Conservation (phyloP, 129 eudicot species). For the Smallanthus sonchifolius region DNA sequence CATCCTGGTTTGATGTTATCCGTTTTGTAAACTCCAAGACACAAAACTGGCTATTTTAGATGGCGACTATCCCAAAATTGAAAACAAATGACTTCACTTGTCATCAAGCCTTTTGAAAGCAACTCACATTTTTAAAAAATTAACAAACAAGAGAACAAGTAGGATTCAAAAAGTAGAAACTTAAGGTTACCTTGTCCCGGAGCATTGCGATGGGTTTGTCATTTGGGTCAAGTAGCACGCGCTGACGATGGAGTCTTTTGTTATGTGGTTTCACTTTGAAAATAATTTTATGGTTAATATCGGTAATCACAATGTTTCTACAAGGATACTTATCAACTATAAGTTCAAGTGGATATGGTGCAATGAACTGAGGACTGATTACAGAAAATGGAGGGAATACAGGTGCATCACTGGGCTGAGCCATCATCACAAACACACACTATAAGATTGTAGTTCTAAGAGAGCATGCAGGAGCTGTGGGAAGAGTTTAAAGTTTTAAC, state of each 20-base stretch:
- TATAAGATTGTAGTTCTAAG: background rate
- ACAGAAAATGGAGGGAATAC: background rate
- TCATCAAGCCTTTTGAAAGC: no score
- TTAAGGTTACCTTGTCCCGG: background rate
- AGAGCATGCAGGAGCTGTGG: background rate
- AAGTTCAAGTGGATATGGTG: background rate
- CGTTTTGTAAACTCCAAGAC: no score
- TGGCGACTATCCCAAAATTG: no score
- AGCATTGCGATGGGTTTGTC: background rate
- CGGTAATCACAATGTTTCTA: constrained; percentile 12
- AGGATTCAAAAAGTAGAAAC: background rate
- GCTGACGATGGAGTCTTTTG: background rate
- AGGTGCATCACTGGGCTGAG: background rate
- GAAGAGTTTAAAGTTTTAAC: background rate
- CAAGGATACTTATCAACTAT: constrained; percentile 2
- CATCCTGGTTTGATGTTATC: no score
- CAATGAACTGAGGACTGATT: constrained; percentile 3
- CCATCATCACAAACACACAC: background rate
- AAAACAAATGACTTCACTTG: no score
- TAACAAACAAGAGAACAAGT: background rate
- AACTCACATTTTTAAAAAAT: no score
- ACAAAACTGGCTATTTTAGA: no score
- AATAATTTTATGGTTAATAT: background rate
- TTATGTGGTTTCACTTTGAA: constrained; percentile 9
- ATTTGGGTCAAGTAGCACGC: background rate